Conservation (phyloP, 805 yeast genomes). For the Saccharomycodes ludwigii region DNA sequence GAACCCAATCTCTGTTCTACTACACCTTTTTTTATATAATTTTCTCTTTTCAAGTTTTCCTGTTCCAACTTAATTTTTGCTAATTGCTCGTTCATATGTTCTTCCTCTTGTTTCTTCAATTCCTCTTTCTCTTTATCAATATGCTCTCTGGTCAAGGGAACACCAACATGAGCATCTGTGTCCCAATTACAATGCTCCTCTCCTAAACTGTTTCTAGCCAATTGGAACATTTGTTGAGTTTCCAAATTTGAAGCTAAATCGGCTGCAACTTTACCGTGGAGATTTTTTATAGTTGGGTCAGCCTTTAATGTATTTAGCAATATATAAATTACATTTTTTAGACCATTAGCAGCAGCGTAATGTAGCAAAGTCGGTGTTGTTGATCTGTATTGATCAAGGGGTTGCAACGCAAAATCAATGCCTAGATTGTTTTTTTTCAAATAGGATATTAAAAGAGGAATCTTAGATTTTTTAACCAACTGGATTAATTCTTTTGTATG, state of each 20-base stretch:
- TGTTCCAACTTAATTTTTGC: conserved; percentile 31
- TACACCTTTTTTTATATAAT: conserved; percentile 14
- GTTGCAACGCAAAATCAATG: conserved; percentile 42
- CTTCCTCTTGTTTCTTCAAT: conserved; percentile 25
- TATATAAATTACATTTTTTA: conserved; percentile 50
- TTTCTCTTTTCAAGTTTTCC: conserved; percentile 29
- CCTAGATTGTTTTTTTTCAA: conserved; percentile 44
- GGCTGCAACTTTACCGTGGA: conserved; percentile 49
- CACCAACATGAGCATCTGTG: conserved; percentile 44
- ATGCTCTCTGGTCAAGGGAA: conserved; percentile 42
- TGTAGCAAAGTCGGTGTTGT: conserved; percentile 66
- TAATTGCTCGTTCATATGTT: conserved; percentile 30
- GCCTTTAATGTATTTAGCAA: conserved; percentile 55
- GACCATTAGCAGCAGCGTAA: conserved; percentile 58
- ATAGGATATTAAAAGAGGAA: conserved; percentile 58
- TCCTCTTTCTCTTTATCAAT: conserved; percentile 32
- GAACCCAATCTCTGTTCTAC: conserved; percentile 17
- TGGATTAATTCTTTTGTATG: conserved; percentile 47
- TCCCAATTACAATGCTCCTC: conserved; percentile 63
- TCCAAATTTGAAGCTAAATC: conserved; percentile 44
- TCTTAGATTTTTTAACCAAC: conserved; percentile 58
- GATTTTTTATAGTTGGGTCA: conserved; percentile 49
- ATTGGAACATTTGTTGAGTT: conserved; percentile 47
- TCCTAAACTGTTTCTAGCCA: conserved; percentile 55
- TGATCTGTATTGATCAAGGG: conserved; percentile 35